Evolutionary conservation across 345 rosid genomes (phyloP).

Genomic region (Iberis pinnata): DNA sequence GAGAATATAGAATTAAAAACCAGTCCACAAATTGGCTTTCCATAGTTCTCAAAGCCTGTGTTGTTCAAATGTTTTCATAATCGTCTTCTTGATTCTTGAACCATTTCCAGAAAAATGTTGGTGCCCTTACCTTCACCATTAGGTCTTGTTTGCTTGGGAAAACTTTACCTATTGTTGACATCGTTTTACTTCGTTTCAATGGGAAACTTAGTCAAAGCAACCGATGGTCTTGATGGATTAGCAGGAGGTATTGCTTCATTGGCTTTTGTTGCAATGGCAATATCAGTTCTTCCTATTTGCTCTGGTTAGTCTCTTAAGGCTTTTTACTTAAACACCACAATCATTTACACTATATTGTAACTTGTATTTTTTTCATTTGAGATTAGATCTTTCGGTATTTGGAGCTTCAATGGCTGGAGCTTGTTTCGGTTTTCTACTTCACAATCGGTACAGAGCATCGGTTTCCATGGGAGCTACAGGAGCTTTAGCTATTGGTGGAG

Average conservation of each 20-base stretch:
- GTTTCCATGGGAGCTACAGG: conserved; percentile 80
- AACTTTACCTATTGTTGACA: conserved; percentile 55
- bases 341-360: not conserved
- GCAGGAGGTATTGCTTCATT: conserved; percentile 81
- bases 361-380: not conserved
- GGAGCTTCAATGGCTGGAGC: conserved; percentile 98
- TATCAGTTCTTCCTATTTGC: conserved; percentile 84
- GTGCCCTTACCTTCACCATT: conserved; percentile 79
- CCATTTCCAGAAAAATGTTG: conserved; percentile 60
- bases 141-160: conserved; percentile 74
- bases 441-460: conserved; percentile 76
- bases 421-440: conserved; percentile 82
- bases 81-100: conserved; percentile 9
- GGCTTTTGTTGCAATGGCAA: conserved; percentile 81
- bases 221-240: conserved; percentile 82
- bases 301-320: conserved; percentile 48
- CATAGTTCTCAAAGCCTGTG: not conserved
- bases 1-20: not conserved
- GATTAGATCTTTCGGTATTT: conserved; percentile 70
- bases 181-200: conserved; percentile 72
- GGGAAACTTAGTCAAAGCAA: conserved; percentile 69
- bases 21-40: not conserved
- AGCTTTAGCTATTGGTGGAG: conserved; percentile 85
- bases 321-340: not conserved
- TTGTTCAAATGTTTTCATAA: not conserved